Evolutionary conservation across 345 rosid genomes (phyloP), one percentile per base, ranked within the genome.

Genomic region (Anacardium occidentale): DNA sequence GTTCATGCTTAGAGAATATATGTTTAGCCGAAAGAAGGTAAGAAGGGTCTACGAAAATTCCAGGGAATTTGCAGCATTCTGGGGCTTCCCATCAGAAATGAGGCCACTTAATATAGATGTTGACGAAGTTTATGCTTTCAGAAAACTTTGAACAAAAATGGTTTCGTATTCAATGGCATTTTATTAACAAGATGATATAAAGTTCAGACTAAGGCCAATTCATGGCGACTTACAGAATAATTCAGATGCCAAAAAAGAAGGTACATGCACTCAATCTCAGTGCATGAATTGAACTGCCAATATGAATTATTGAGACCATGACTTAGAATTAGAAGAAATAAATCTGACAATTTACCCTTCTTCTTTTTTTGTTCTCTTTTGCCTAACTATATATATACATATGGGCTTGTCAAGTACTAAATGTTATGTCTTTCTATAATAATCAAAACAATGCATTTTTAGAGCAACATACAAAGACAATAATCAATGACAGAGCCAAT

Each of bases 191-290:
- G 22, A 60, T 0, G 32, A 32, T 29, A 5, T 10, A 37, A n/a
- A 18, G 50, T 8, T 64, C 45, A 6, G 53, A 22, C 17, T 17
- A 7, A 32, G 44, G 64, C 34, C 64, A 61, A 7, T 9, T 7
- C 32, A 2, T 2, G 3, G 29, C 3, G 29, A 5, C 10, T 2
- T 3, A n/a, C 2, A 6, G 67, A 64, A 45, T 21, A 29, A 64
- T 45, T 64, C 54, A 22, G 63, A 40, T 40, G 63, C 15, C 8
- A 15, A 14, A 68, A 40, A 40, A 8, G 24, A 40, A 68, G 52
- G 56, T 68, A 40, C 40, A 40, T 4, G 52, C 63, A 65, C 25
- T 65, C 69, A 61, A 12, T 59, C 21, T 26, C 15, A 59, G 40
- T 61, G 67, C 29, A 44, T 47, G 56, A 48, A 65, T 25, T 24